Percentiles rank a stretch among this genome's conserved stretches.
Conservation (phyloP, 2,329 filamentous ascomycete genomes). For the Aspergillus chevalieri region DNA sequence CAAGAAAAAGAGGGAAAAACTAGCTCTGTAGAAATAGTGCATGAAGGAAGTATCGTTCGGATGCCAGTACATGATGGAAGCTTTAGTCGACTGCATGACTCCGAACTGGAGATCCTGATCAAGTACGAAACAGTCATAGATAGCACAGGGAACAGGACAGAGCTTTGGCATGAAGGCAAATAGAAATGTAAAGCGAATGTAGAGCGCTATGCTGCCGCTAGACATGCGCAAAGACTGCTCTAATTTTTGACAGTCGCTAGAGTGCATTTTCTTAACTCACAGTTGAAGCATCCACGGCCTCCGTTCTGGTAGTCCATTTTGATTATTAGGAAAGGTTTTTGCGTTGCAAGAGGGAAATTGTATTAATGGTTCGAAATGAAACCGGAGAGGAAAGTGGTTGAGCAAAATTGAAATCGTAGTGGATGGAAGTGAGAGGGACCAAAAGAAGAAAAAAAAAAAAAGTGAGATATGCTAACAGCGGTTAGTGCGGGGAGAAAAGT, state of each 20-base stretch:
- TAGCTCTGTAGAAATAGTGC: too few species aligned
- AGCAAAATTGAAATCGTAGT: conserved; percentile 9
- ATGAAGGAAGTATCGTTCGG: too few species aligned
- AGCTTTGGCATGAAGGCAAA: too few species aligned
- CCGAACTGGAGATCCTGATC: too few species aligned
- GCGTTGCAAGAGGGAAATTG: neutral
- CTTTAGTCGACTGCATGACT: too few species aligned
- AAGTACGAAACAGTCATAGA: too few species aligned
- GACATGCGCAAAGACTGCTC: too few species aligned
- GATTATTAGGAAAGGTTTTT: conserved; percentile 6
- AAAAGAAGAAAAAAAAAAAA: conserved; percentile 1
- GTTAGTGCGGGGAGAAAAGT: conserved; percentile 4
- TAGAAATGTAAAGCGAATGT: too few species aligned
- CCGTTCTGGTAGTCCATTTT: conserved; percentile 47
- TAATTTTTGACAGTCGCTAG: too few species aligned
- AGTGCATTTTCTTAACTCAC: conserved; percentile 35
- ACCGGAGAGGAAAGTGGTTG: neutral
- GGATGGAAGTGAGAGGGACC: neutral
- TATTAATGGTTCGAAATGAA: neutral
- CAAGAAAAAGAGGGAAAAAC: neutral
- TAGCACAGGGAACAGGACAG: too few species aligned
- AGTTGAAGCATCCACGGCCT: conserved; percentile 55
- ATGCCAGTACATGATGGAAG: too few species aligned
- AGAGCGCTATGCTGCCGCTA: too few species aligned
- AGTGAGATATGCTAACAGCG: conserved; percentile 9